Evolutionary conservation across 1,139 yeast species (phyloP).

Genomic region (Saccharomyces hybrid): DNA sequence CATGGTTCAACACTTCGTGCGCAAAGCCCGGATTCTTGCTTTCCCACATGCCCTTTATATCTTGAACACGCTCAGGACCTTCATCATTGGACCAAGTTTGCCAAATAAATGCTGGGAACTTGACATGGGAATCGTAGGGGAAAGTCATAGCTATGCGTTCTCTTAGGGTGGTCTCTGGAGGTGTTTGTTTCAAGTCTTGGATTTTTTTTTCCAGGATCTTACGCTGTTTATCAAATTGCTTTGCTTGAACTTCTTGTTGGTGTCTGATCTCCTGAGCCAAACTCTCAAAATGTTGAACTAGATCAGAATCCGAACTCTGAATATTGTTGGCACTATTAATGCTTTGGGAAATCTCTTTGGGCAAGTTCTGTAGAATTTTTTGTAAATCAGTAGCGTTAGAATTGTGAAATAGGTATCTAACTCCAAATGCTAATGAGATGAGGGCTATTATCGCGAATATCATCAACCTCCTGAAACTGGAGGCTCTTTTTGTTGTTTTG

Average conservation of each 20-base stretch:
- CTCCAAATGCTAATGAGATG: constrained; percentile 21
- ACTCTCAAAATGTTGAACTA: constrained; percentile 43
- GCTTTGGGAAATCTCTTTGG: constrained; percentile 36
- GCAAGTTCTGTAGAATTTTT: constrained; percentile 39
- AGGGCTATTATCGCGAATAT: constrained; percentile 28
- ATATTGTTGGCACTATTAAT: constrained; percentile 26
- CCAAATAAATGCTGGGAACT: constrained; percentile 77
- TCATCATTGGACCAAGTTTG: constrained; percentile 72
- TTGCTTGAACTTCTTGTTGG: constrained; percentile 45
- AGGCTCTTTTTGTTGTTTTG: constrained; percentile 14
- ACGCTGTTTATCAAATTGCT: constrained; percentile 45
- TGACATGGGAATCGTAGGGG: constrained; percentile 58
- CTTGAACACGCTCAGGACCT: constrained; percentile 48
- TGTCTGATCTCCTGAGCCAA: constrained; percentile 41
- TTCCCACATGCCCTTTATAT: constrained; percentile 63
- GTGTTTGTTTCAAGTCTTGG: constrained; percentile 54
- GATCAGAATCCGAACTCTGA: constrained; percentile 39
- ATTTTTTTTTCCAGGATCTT: constrained; percentile 48
- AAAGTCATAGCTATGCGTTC: constrained; percentile 60
- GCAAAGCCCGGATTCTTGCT: constrained; percentile 49
- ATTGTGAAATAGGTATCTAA: constrained; percentile 9
- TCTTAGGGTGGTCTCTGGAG: constrained; percentile 51
- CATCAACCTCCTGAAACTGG: constrained; percentile 18
- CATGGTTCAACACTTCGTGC: constrained; percentile 57
- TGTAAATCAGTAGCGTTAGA: constrained; percentile 39